Conservation (phyloP, 2,329 filamentous ascomycete genomes). For the Coleophoma eucalyptorum region DNA sequence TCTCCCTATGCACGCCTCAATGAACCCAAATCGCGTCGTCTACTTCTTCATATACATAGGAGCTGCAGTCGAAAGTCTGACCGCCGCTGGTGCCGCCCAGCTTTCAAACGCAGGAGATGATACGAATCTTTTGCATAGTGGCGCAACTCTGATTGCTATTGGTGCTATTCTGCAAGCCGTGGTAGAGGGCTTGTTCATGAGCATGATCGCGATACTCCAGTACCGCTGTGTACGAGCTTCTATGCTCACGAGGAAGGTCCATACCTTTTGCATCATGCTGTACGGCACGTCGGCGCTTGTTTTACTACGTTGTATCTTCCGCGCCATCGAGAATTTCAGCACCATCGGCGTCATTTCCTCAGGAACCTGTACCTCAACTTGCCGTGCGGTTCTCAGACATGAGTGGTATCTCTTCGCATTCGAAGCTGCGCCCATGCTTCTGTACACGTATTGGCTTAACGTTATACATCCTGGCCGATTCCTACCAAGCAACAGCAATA, state of each 20-base stretch:
- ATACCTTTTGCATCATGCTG: constrained; percentile 27
- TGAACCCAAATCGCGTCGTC: constrained; percentile 30
- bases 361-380: constrained; percentile 16
- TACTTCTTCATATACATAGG: constrained; percentile 32
- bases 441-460: constrained; percentile 31
- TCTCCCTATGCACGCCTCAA: constrained; percentile 31
- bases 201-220: constrained; percentile 15
- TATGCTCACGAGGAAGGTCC: constrained; percentile 25
- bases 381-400: constrained; percentile 18
- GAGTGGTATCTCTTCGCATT: constrained; percentile 34
- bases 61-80: constrained; percentile 28
- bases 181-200: constrained; percentile 23
- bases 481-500: constrained; percentile 23
- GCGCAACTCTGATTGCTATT: constrained; percentile 22
- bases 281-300: constrained; percentile 31
- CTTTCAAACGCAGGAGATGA: constrained; percentile 17
- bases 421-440: constrained; percentile 30
- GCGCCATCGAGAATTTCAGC: constrained; percentile 28
- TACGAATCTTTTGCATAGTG: constrained; percentile 14
- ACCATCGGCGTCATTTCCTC: constrained; percentile 10
- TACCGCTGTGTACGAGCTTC: constrained; percentile 21
- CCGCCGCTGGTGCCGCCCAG: constrained; percentile 26
- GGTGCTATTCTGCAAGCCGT: constrained; percentile 27
- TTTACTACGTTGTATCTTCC: constrained; percentile 30
- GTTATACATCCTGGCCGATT: constrained; percentile 30